Conservation (phyloP, 805 yeast genomes). For the Isabelozyma rhagii region DNA sequence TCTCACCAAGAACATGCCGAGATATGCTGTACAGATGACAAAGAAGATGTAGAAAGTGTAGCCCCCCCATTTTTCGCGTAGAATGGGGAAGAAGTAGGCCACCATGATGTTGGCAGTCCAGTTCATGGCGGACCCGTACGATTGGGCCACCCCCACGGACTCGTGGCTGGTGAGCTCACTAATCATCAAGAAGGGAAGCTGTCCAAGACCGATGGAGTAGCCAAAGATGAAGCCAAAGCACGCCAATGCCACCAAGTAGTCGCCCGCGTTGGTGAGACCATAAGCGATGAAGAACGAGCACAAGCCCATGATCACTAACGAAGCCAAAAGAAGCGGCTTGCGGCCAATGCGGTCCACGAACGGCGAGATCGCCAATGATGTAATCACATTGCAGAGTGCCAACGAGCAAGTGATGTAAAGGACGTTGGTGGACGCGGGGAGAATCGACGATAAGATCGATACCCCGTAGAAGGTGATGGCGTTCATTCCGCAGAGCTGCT, state of each 20-base stretch:
- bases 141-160: slow-evolving; percentile 31
- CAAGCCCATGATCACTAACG: slow-evolving; percentile 19
- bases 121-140: slow-evolving; percentile 31
- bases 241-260: slow-evolving; percentile 15
- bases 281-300: slow-evolving; percentile 22
- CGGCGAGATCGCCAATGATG: slow-evolving; percentile 68
- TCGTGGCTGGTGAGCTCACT: slow-evolving; percentile 32
- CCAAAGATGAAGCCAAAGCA: slow-evolving; percentile 33
- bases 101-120: slow-evolving; percentile 33
- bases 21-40: slow-evolving; percentile 14
- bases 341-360: slow-evolving; percentile 74
- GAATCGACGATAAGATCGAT: slow-evolving; percentile 58
- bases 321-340: slow-evolving; percentile 36
- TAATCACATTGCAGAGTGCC: slow-evolving; percentile 65
- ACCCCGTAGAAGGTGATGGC: slow-evolving; percentile 91
- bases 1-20: slow-evolving; percentile 12
- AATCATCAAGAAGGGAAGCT: slow-evolving; percentile 36
- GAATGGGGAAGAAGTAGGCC: slow-evolving; percentile 30
- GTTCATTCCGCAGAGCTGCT: slow-evolving; percentile 71
- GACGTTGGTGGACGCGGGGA: slow-evolving; percentile 59
- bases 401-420: slow-evolving; percentile 68
- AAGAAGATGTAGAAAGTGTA: slow-evolving; percentile 26
- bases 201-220: slow-evolving; percentile 34
- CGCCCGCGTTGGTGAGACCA: slow-evolving; percentile 16
- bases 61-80: slow-evolving; percentile 23